phyloP scores from a whole-genome alignment of 2,329 filamentous ascomycete species.

The Elsinoe perseae region DNA sequence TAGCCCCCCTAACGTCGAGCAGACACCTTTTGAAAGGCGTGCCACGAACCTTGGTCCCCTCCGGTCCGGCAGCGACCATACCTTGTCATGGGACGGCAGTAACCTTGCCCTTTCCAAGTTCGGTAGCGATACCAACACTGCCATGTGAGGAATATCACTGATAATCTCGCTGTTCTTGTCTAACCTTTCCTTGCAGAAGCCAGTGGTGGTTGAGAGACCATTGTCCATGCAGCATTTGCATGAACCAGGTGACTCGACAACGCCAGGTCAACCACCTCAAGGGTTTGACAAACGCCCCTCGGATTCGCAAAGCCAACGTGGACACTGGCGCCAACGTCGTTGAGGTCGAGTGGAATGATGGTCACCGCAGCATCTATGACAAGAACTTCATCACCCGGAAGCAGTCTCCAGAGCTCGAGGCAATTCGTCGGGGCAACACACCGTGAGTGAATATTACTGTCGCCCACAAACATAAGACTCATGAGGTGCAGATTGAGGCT shows the following conservation, averaged over 20 bases:
- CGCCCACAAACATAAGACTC: not conserved
- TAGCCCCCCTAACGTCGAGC: not conserved
- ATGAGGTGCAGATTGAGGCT: not conserved
- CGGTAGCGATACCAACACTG: slow-evolving; percentile 1
- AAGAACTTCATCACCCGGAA: slow-evolving; percentile 16
- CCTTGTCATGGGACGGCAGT: slow-evolving; percentile 7
- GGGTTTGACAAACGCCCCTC: not conserved
- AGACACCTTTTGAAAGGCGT: slow-evolving; percentile 9
- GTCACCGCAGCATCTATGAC: slow-evolving; percentile 19
- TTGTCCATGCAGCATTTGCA: slow-evolving; percentile 18
- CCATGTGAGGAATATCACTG: not conserved
- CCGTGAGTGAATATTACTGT: slow-evolving; percentile 3
- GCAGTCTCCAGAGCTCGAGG: slow-evolving; percentile 10
- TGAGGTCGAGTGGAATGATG: slow-evolving; percentile 18
- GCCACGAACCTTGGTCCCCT: slow-evolving; percentile 6
- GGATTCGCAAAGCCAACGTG: slow-evolving; percentile 11
- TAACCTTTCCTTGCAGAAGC: not conserved
- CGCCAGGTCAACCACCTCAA: slow-evolving; percentile 19
- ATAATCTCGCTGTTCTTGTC: not conserved
- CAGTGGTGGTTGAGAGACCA: slow-evolving; percentile 18
- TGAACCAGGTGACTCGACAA: slow-evolving; percentile 19
- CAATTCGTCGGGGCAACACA: slow-evolving; percentile 16
- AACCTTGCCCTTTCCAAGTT: slow-evolving; percentile 9
- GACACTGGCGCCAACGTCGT: slow-evolving; percentile 7
- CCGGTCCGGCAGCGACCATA: not conserved